These are phyloP conservation scores for Lasiodiplodia gonubiensis DNA, from an alignment of 2,329 filamentous ascomycete genomes.

Conservation along the genomic window DNA sequence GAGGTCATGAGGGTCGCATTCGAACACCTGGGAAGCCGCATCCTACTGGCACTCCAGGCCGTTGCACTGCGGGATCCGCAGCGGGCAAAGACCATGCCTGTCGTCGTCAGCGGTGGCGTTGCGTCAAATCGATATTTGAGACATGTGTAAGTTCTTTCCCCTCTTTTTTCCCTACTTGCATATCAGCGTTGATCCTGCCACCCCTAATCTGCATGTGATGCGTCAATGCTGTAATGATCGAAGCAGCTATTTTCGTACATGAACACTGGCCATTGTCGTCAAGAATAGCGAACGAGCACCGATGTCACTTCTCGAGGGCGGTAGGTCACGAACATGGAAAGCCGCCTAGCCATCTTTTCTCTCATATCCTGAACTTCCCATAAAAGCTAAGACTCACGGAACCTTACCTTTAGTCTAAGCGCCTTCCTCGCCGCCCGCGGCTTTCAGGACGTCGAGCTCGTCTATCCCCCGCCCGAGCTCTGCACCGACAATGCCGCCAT, in stretches of 20 bases:
- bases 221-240: background rate
- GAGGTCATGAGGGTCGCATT: constrained; percentile 82
- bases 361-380: constrained; percentile 4
- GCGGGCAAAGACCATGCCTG: constrained; percentile 53
- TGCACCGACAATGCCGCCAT: constrained; percentile 98
- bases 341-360: background rate
- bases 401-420: constrained; percentile 43
- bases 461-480: constrained; percentile 75
- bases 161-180: constrained; percentile 26
- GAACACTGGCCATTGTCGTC: background rate
- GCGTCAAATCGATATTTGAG: constrained; percentile 82
- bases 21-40: constrained; percentile 80
- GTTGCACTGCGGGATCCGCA: constrained; percentile 19
- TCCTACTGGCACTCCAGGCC: constrained; percentile 70
- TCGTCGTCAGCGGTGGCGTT: constrained; percentile 90
- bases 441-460: constrained; percentile 64
- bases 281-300: background rate
- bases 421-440: constrained; percentile 71
- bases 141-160: constrained; percentile 56
- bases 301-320: background rate
- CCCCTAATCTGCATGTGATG: constrained; percentile 7
- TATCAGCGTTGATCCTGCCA: constrained; percentile 17
- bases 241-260: constrained; percentile 1
- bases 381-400: background rate
- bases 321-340: background rate